Evolutionary conservation across 208 protist genomes (phyloP).

Genomic region (Naegleria lovaniensis): DNA sequence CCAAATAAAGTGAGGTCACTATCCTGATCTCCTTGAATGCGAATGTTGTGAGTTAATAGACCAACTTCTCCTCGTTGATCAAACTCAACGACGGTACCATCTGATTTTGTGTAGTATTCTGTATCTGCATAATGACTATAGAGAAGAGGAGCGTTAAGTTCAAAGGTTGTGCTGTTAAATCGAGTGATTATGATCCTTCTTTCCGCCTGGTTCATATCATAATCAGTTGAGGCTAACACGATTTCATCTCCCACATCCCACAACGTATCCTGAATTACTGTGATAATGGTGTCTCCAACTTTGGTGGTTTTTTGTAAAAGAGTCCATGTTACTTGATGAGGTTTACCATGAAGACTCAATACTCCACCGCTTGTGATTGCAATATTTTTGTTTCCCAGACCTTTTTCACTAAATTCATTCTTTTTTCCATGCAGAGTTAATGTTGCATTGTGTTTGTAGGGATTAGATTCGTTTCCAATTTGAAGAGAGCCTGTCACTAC

Average conservation of each 20-base stretch:
- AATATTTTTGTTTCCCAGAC: constrained; percentile 41
- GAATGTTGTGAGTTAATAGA: constrained; percentile 53
- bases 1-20: constrained; percentile 36
- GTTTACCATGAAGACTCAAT: constrained; percentile 41
- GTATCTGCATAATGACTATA: neutral
- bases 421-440: constrained; percentile 46
- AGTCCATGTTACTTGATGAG: constrained; percentile 35
- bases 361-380: constrained; percentile 11
- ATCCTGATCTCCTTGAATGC: constrained; percentile 50
- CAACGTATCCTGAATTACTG: constrained; percentile 16
- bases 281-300: neutral
- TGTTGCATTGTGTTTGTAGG: constrained; percentile 40
- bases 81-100: neutral
- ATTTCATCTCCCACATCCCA: constrained; percentile 54
- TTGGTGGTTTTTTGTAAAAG: constrained; percentile 17
- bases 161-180: neutral
- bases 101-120: neutral
- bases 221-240: constrained; percentile 42
- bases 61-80: constrained; percentile 45
- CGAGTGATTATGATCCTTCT: constrained; percentile 38
- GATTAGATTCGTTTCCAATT: constrained; percentile 41
- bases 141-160: neutral
- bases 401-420: constrained; percentile 23
- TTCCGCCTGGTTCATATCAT: constrained; percentile 45
- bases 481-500: constrained; percentile 34